phyloP scores from a whole-genome alignment of 495 filamentous ascomycete species.

The Corynascus novoguineensis region DNA sequence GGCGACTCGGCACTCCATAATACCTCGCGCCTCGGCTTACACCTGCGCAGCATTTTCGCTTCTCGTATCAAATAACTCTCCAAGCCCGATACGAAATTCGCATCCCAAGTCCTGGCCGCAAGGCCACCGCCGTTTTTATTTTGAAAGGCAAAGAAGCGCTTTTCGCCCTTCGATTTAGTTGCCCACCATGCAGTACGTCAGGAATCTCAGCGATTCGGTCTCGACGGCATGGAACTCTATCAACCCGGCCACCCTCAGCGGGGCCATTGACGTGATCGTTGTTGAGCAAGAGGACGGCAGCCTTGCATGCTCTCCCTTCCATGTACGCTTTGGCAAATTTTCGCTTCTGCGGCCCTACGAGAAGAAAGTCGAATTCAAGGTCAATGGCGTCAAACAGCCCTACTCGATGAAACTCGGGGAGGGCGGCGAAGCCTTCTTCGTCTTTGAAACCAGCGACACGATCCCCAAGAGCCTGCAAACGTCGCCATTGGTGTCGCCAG shows the following conservation, averaged over 20 bases:
- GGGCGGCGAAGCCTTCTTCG: slow-evolving; percentile 96
- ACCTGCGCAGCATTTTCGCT: not conserved
- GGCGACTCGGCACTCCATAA: slow-evolving; percentile 6
- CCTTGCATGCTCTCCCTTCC: slow-evolving; percentile 88
- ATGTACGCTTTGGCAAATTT: slow-evolving; percentile 98
- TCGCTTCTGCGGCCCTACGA: slow-evolving; percentile 91
- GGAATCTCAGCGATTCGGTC: slow-evolving; percentile 90
- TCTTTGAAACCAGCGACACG: slow-evolving; percentile 86
- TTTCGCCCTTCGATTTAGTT: not conserved
- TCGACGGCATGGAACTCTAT: slow-evolving; percentile 99
- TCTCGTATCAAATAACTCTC: not conserved
- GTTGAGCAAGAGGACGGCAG: slow-evolving; percentile 93
- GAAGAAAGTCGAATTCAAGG: slow-evolving; percentile 98
- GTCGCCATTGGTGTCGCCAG: slow-evolving; percentile 85
- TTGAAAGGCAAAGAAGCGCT: not conserved
- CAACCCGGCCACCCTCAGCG: slow-evolving; percentile 94
- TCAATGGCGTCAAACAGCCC: slow-evolving; percentile 86
- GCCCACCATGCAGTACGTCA: slow-evolving; percentile 87
- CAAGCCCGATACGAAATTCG: not conserved
- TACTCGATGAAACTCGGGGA: slow-evolving; percentile 99
- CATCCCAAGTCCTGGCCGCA: not conserved
- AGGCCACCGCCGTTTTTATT: not conserved
- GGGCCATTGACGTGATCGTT: slow-evolving; percentile 98
- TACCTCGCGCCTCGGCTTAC: slow-evolving; percentile 8
- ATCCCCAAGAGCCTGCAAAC: slow-evolving; percentile 90